Evolutionary conservation across 2,329 filamentous ascomycete genomes (phyloP).

Genomic region (Claviceps monticola): DNA sequence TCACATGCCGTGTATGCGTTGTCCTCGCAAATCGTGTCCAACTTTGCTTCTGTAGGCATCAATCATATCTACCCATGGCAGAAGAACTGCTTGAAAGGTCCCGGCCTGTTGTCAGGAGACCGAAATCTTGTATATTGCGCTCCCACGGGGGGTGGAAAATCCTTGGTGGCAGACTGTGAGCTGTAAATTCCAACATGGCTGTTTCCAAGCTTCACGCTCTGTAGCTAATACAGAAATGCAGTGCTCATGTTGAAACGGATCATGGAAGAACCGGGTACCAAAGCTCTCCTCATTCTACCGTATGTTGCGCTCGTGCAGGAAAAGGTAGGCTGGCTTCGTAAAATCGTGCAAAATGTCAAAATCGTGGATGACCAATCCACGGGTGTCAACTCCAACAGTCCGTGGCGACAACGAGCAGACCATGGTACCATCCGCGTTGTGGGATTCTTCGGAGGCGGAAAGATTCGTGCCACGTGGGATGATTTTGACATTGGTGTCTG

Average conservation of each 20-base stretch:
- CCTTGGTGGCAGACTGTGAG: constrained; percentile 50
- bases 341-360: constrained; percentile 41
- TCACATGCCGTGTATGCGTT: constrained; percentile 50
- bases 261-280: constrained; percentile 47
- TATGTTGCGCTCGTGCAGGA: constrained; percentile 72
- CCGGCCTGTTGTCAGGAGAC: constrained; percentile 49
- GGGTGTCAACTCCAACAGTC: constrained; percentile 21
- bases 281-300: constrained; percentile 59
- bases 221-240: constrained; percentile 9
- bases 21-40: constrained; percentile 44
- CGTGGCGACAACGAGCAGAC: constrained; percentile 41
- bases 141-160: constrained; percentile 67
- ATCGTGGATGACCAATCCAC: constrained; percentile 14
- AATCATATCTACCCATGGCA: constrained; percentile 68
- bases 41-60: constrained; percentile 54
- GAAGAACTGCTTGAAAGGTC: constrained; percentile 55
- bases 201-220: neutral
- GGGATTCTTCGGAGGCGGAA: constrained; percentile 64
- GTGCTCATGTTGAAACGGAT: constrained; percentile 61
- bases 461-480: constrained; percentile 50
- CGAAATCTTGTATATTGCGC: constrained; percentile 68
- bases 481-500: constrained; percentile 69
- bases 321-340: constrained; percentile 61
- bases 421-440: constrained; percentile 50
- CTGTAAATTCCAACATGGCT: constrained; percentile 4